Base-by-base conservation (phyloP, 2,329 filamentous ascomycete species). In the Ceratocystis harringtonii region DNA sequence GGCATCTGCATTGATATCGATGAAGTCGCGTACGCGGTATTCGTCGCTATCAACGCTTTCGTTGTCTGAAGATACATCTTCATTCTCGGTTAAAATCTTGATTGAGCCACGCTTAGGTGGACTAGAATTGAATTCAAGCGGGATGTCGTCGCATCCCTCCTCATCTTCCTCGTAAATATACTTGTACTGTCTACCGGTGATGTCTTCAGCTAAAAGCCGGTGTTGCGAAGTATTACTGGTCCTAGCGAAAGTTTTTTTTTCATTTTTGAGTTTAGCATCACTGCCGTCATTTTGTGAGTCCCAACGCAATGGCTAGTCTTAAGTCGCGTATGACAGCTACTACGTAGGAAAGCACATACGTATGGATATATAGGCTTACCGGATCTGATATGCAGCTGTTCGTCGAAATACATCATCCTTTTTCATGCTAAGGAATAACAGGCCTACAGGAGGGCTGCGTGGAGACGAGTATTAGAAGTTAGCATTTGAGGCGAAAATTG, bases 391-490 rank as follows among this genome's bases (percentile, higher is more conserved):
- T 68, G 85, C 81, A 5, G 87, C 82, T 10, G 90, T 94, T 66
- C 86, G 81, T 22, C 79, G 82, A 55, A 94, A 76, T 1, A 94
- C 77, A 68, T 94, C 86, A 69, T 95, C 85, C 45, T 86, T 83
- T 50, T 85, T 82, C 92, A 96, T 96, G 58, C 89, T 84, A 32
- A 97, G 81, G 72, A 96, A 96, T 0, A 97, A 83, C 81, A 96
- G 87, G 57, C 94, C 92, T 92, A 72, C 58, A 66, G 60, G 65
- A 65, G 25, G 25, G 25, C 61, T 58, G 28, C 32, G 22, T 15
- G 22, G 48, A n/a, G n/a, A 8, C 6, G 4, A 36, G 15, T 19
- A 41, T 41, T 41, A 10, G 5, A 22, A 5, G 22, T 48, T 48
- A 62, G 25, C 30, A 25, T 7, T 17, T 62, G 5, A 25, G 6